These are phyloP conservation scores for Pisolithus marmoratus DNA, from an alignment of 768 basidiomycete genomes.

Conservation along the genomic window DNA sequence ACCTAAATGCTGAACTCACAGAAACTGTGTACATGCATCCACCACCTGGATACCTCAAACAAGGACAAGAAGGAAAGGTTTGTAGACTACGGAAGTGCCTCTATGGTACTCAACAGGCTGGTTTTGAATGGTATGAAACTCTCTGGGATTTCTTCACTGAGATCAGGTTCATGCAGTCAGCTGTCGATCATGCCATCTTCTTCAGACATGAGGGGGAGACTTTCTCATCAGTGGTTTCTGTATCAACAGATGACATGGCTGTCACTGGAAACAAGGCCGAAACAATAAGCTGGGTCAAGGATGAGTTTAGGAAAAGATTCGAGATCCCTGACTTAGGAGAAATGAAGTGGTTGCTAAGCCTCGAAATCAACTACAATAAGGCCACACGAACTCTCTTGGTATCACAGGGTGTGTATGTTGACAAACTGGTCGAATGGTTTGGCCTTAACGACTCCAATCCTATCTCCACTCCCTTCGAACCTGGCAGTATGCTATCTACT, in stretches of 20 bases:
- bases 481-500: not conserved
- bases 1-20: too few relatives aligned
- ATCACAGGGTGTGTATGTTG: slow-evolving; percentile 25
- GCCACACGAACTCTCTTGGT: slow-evolving; percentile 18
- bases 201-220: not conserved
- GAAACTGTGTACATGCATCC: too few relatives aligned
- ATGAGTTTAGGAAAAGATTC: slow-evolving; percentile 20
- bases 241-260: slow-evolving; percentile 2
- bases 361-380: slow-evolving; percentile 11
- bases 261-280: not conserved
- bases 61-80: slow-evolving; percentile 8
- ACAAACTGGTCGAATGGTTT: not conserved
- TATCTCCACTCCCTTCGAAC: not conserved
- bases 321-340: too few relatives aligned
- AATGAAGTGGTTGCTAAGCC: too few relatives aligned
- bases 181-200: slow-evolving; percentile 4
- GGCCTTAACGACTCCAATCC: too few relatives aligned
- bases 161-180: slow-evolving; percentile 1
- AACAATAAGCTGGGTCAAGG: not conserved
- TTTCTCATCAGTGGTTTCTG: not conserved
- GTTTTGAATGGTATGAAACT: slow-evolving; percentile 14
- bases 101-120: slow-evolving; percentile 27
- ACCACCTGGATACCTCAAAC: too few relatives aligned
- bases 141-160: not conserved
- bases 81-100: slow-evolving; percentile 22